phyloP scores from a whole-genome alignment of 2,329 filamentous ascomycete species.

The Claviceps pusilla region DNA sequence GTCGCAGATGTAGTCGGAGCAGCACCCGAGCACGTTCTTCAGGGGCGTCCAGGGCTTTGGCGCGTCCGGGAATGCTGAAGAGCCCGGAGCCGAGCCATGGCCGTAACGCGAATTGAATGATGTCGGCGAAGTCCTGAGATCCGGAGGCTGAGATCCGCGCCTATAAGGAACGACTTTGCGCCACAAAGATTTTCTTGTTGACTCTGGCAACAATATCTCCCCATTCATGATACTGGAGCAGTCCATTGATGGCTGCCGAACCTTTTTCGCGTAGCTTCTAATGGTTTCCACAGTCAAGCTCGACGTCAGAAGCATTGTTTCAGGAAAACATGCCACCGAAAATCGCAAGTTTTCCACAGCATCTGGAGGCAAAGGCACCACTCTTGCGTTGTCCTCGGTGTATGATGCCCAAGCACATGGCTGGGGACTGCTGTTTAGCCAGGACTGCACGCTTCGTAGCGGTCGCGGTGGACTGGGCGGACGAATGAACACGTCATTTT shows the following conservation, averaged over 20 bases:
- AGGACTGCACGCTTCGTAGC: slow-evolving; percentile 21
- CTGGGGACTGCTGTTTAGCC: slow-evolving; percentile 19
- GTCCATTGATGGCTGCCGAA: slow-evolving; percentile 26
- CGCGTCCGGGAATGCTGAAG: slow-evolving; percentile 7
- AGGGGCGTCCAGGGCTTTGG: slow-evolving; percentile 29
- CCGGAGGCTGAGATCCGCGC: slow-evolving; percentile 8
- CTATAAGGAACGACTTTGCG: slow-evolving; percentile 20
- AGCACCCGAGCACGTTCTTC: slow-evolving; percentile 36
- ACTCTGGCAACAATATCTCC: slow-evolving; percentile 6
- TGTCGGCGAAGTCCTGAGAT: neutral
- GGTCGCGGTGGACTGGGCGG: slow-evolving; percentile 21
- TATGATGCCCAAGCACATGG: slow-evolving; percentile 15
- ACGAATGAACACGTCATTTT: slow-evolving; percentile 15
- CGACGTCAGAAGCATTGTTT: slow-evolving; percentile 41
- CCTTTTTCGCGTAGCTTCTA: slow-evolving; percentile 37
- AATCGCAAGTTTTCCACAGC: slow-evolving; percentile 39
- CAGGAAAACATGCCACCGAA: slow-evolving; percentile 41
- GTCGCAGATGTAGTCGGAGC: slow-evolving; percentile 40
- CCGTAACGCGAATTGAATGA: slow-evolving; percentile 2
- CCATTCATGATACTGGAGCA: slow-evolving; percentile 8
- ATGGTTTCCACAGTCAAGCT: slow-evolving; percentile 44
- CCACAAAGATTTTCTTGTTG: slow-evolving; percentile 20
- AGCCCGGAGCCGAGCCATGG: slow-evolving; percentile 6
- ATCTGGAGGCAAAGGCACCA: slow-evolving; percentile 35
- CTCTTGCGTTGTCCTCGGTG: slow-evolving; percentile 22